Evolutionary conservation across 306 rosid genomes (phyloP).

Genomic region (Cucurbita ficifolia): DNA sequence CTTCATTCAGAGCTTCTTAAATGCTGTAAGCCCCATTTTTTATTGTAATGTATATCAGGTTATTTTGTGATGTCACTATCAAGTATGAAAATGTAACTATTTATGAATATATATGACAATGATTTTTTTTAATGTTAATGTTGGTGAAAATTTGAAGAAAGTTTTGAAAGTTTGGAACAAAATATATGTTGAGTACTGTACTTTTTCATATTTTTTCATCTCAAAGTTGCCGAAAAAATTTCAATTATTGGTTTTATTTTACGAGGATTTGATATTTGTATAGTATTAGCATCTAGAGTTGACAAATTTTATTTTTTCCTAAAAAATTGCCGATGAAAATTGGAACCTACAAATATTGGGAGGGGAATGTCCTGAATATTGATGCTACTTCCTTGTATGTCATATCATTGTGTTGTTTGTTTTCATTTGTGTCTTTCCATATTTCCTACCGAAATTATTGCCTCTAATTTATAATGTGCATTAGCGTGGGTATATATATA

Average conservation of each 20-base stretch:
- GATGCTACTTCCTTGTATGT: neutral
- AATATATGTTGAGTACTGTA: neutral
- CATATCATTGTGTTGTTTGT: neutral
- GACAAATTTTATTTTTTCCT: neutral
- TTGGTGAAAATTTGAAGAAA: neutral
- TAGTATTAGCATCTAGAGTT: neutral
- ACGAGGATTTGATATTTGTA: neutral
- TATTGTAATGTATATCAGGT: neutral
- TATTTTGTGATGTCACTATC: neutral
- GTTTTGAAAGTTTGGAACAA: neutral
- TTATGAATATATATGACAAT: neutral
- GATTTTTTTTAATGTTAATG: neutral
- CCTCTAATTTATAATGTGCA: neutral
- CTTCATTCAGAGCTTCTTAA: conserved; percentile 52
- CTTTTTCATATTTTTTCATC: neutral
- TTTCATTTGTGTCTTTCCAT: neutral
- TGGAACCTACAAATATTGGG: neutral
- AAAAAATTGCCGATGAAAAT: neutral
- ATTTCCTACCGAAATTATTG: neutral
- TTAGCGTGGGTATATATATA: neutral
- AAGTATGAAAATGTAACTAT: neutral
- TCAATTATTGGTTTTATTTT: neutral
- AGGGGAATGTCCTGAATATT: neutral
- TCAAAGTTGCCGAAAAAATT: neutral
- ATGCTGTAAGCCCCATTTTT: conserved; percentile 39